Conservation (phyloP, 768 basidiomycete genomes). For the Suillus spraguei region DNA sequence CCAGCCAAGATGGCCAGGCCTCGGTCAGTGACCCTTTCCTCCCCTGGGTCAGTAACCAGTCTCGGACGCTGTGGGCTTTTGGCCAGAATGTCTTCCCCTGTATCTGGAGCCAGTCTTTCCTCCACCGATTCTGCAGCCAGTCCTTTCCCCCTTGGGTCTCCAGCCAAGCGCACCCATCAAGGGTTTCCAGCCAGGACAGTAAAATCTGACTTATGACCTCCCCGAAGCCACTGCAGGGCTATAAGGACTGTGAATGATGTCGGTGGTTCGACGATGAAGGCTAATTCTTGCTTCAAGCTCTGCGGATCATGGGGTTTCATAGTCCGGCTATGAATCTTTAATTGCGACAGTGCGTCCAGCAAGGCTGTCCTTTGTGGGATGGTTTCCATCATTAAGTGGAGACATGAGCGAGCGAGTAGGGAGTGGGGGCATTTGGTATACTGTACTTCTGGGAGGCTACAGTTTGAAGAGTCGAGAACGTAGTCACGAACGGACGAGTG, state of each 20-base stretch:
- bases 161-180: background rate
- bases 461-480: background rate
- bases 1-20: constrained; percentile 2
- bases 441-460: background rate
- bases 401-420: background rate
- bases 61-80: background rate
- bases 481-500: background rate
- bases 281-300: background rate
- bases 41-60: background rate
- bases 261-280: background rate
- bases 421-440: background rate
- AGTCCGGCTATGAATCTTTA: background rate
- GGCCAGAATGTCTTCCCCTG: background rate
- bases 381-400: background rate
- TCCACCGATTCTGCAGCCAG: background rate
- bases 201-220: background rate
- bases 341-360: background rate
- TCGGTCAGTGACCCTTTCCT: background rate
- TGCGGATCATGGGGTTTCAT: background rate
- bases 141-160: background rate
- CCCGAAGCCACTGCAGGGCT: background rate
- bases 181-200: background rate
- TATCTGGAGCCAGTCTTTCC: background rate
- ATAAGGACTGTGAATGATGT: background rate
- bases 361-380: background rate